Percentiles rank a stretch among this genome's conserved stretches.
phyloP scores from a whole-genome alignment of 129 eudicot genomes.

The Gnaphalium uliginosum region DNA sequence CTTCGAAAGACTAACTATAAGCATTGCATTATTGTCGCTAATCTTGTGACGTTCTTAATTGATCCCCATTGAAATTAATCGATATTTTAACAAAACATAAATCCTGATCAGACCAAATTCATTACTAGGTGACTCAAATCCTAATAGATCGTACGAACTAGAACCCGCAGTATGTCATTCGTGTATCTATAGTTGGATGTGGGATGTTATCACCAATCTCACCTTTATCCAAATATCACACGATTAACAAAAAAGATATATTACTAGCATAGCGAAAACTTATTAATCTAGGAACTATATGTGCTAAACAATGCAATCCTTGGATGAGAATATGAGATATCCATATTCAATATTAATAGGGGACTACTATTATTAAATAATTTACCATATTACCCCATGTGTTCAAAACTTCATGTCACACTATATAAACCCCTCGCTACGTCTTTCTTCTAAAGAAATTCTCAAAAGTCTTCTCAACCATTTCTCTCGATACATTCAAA shows the following conservation, averaged over 20 bases:
- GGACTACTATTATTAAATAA: neutral
- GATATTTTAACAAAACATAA: too few relatives aligned
- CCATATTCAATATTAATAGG: neutral
- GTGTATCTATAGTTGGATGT: neutral
- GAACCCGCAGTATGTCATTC: neutral
- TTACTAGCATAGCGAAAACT: neutral
- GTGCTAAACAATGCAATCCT: neutral
- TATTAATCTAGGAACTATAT: neutral
- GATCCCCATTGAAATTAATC: too few relatives aligned
- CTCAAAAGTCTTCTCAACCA: neutral
- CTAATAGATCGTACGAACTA: too few relatives aligned
- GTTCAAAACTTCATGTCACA: neutral
- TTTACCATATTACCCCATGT: slow-evolving; percentile 22
- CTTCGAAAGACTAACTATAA: too few relatives aligned
- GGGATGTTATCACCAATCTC: neutral
- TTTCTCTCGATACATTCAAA: neutral
- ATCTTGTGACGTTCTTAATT: too few relatives aligned
- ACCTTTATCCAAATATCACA: too few relatives aligned
- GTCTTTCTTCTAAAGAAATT: slow-evolving; percentile 4
- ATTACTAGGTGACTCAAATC: too few relatives aligned
- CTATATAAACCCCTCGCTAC: slow-evolving; percentile 27
- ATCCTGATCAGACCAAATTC: too few relatives aligned
- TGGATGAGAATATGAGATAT: neutral
- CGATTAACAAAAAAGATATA: neutral
- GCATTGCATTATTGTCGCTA: too few relatives aligned